Conservation (phyloP, 768 basidiomycete genomes). For the Paxillus rubicundulus region DNA sequence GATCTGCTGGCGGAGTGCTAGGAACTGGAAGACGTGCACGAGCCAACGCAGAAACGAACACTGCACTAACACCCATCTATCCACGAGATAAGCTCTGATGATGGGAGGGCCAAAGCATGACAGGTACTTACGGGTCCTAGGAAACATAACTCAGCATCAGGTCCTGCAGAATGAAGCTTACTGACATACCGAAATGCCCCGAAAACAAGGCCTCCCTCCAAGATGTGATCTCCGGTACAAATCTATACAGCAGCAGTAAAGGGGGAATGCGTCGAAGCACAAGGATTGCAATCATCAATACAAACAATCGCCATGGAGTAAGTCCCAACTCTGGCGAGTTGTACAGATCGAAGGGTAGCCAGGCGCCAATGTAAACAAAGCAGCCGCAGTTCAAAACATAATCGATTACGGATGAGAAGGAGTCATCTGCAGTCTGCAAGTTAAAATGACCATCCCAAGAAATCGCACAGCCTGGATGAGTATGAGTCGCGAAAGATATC, state of each 20-base stretch:
- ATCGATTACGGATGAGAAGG: conserved; percentile 89
- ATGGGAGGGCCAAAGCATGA: neutral
- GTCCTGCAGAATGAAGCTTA: neutral
- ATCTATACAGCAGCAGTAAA: conserved; percentile 72
- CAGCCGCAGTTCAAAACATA: conserved; percentile 78
- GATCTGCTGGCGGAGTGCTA: conserved; percentile 56
- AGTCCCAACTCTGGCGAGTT: conserved; percentile 56
- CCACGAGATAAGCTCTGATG: neutral
- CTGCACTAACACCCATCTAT: conserved; percentile 88
- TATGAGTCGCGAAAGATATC: neutral
- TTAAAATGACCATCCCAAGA: conserved; percentile 91
- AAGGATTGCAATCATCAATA: conserved; percentile 67
- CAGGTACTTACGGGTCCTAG: conserved; percentile 51
- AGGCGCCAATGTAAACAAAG: conserved; percentile 87
- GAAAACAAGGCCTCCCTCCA: conserved; percentile 88
- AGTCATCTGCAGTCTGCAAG: conserved; percentile 74
- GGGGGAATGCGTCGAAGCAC: conserved; percentile 77
- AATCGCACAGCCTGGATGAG: conserved; percentile 70
- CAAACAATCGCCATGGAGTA: conserved; percentile 65
- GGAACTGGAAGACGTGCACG: conserved; percentile 58
- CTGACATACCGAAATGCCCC: conserved; percentile 77
- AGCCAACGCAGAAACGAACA: conserved; percentile 84
- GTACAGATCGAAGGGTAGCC: conserved; percentile 68
- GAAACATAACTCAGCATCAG: conserved; percentile 1
- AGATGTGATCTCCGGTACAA: conserved; percentile 81